phyloP scores from a whole-genome alignment of 2,329 filamentous ascomycete species.

The Pyrenophora seminiperda region DNA sequence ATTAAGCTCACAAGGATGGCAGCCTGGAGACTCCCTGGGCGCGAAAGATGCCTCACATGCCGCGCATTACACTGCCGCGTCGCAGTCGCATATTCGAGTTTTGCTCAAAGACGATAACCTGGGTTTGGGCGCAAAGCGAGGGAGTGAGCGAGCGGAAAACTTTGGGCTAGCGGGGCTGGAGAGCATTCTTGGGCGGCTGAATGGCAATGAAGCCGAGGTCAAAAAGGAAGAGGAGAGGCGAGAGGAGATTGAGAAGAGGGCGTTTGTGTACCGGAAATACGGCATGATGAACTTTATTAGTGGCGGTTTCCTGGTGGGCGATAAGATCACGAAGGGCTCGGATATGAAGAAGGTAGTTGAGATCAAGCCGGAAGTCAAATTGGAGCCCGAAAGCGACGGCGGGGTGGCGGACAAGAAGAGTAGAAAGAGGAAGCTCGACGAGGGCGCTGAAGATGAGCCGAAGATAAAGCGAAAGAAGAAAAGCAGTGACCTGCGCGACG shows the following conservation, averaged over 20 bases:
- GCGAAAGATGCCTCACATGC: conserved; percentile 76
- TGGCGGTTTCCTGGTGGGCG: conserved; percentile 74
- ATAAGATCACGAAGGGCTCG: conserved; percentile 57
- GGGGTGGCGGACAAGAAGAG: conserved; percentile 27
- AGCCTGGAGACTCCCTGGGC: conserved; percentile 81
- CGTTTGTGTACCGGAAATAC: conserved; percentile 76
- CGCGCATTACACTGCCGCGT: conserved; percentile 77
- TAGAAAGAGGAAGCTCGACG: conserved; percentile 46
- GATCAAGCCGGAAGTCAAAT: conserved; percentile 47
- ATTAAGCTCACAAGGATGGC: conserved; percentile 87
- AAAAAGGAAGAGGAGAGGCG: conserved; percentile 71
- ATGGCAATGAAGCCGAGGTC: conserved; percentile 80
- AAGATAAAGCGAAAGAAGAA: conserved; percentile 48
- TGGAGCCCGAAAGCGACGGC: conserved; percentile 47
- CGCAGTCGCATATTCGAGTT: conserved; percentile 83
- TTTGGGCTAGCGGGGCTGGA: conserved; percentile 88
- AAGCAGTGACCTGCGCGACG: conserved; percentile 40
- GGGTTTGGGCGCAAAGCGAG: conserved; percentile 81
- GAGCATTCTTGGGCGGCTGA: conserved; percentile 82
- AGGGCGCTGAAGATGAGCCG: conserved; percentile 37
- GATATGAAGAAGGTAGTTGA: conserved; percentile 49
- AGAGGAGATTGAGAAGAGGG: conserved; percentile 71
- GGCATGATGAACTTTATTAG: conserved; percentile 84
- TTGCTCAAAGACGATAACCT: conserved; percentile 88
- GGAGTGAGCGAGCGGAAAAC: conserved; percentile 69